Evolutionary conservation across 2,329 filamentous ascomycete species (phyloP).

Genomic region (Rutstroemia sp.): DNA sequence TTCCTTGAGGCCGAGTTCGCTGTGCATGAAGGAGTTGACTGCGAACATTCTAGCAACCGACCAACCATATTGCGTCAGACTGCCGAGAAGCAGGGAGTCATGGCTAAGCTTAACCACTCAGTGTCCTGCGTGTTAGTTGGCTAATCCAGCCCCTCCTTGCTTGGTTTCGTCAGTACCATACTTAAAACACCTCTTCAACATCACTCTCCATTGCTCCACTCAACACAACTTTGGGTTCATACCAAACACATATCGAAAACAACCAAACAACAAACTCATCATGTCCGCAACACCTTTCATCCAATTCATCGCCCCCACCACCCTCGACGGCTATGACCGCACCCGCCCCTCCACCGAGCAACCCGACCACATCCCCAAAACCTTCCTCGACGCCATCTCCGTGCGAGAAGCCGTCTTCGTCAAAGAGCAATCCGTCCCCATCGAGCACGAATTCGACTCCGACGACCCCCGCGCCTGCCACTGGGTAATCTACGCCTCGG

Average conservation of each 20-base stretch:
- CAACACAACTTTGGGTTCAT: not conserved
- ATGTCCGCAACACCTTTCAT: conserved; percentile 25
- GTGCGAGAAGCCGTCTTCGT: conserved; percentile 57
- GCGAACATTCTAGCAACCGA: not conserved
- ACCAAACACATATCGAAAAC: not conserved
- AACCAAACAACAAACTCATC: not conserved
- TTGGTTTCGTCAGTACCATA: no score
- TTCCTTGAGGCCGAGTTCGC: no score
- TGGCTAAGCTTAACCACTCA: no score
- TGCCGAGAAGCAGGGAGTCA: no score
- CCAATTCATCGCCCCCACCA: conserved; percentile 34
- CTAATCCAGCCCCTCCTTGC: no score
- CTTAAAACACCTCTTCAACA: no score
- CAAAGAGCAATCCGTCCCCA: conserved; percentile 47
- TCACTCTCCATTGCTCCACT: not conserved
- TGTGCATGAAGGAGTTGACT: not conserved
- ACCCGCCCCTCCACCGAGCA: conserved; percentile 37
- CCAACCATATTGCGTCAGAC: not conserved
- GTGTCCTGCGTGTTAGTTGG: no score
- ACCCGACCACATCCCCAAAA: conserved; percentile 38
- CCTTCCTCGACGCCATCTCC: conserved; percentile 57
- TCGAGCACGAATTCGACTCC: conserved; percentile 68
- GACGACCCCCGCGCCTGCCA: conserved; percentile 78
- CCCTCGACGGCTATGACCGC: conserved; percentile 41
- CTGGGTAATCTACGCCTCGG: conserved; percentile 70